phyloP scores from a whole-genome alignment of 495 filamentous ascomycete genomes.

The Penicillium maclennaniae region DNA sequence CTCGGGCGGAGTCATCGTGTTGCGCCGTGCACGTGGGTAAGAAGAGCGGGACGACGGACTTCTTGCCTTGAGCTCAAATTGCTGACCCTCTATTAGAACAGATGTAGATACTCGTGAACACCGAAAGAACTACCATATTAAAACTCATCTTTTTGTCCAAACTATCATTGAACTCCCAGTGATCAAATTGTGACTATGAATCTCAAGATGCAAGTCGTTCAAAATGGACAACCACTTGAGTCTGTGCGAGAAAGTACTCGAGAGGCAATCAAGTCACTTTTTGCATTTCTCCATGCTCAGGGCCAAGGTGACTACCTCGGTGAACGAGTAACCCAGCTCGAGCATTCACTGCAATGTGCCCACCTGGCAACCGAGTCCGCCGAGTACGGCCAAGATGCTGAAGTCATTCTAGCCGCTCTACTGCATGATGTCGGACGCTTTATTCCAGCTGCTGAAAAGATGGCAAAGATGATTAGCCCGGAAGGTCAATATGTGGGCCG shows the following conservation, averaged over 20 bases:
- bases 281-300: constrained; percentile 23
- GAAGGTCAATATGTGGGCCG: constrained; percentile 32
- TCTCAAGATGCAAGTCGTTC: constrained; percentile 6
- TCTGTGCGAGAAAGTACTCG: constrained; percentile 11
- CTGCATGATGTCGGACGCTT: constrained; percentile 45
- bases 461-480: constrained; percentile 18
- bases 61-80: too few species aligned
- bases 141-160: too few species aligned
- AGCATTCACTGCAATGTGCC: constrained; percentile 44
- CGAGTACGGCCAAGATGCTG: constrained; percentile 23
- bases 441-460: constrained; percentile 28
- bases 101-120: too few species aligned
- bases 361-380: constrained; percentile 27
- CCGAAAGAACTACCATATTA: too few species aligned
- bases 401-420: constrained; percentile 35
- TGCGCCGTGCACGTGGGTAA: too few species aligned
- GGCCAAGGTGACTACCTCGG: constrained; percentile 32
- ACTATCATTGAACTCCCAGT: not conserved
- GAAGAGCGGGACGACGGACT: too few species aligned
- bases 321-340: constrained; percentile 39
- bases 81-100: too few species aligned
- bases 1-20: not conserved
- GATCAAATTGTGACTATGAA: constrained; percentile 6
- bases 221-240: not conserved
- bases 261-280: constrained; percentile 19